phyloP scores from a whole-genome alignment of 805 yeast species.

The Komagataella mondaviorum region DNA sequence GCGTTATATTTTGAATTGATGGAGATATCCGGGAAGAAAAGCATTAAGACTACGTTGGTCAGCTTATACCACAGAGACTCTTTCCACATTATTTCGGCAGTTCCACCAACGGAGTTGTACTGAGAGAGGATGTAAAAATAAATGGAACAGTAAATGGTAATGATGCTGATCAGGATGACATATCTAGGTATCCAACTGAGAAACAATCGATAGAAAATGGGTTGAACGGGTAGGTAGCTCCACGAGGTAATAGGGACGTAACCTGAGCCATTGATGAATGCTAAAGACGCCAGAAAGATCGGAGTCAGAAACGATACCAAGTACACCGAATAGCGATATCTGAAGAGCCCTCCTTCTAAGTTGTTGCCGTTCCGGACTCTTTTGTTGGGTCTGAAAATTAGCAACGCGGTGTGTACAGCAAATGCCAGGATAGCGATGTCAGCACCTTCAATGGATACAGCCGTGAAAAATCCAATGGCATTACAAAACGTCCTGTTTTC shows the following conservation, averaged over 20 bases:
- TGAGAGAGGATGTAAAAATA: slow-evolving; percentile 61
- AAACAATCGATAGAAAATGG: slow-evolving; percentile 60
- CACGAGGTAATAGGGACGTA: slow-evolving; percentile 55
- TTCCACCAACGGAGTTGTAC: slow-evolving; percentile 29
- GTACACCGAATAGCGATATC: slow-evolving; percentile 44
- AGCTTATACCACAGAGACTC: slow-evolving; percentile 18
- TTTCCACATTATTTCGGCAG: slow-evolving; percentile 9
- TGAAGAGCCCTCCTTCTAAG: slow-evolving; percentile 65
- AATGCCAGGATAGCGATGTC: slow-evolving; percentile 73
- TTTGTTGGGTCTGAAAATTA: slow-evolving; percentile 53
- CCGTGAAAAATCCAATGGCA: slow-evolving; percentile 71
- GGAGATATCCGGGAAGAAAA: slow-evolving; percentile 18
- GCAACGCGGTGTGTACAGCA: slow-evolving; percentile 69
- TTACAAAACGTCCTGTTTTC: slow-evolving; percentile 32
- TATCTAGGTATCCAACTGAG: slow-evolving; percentile 79
- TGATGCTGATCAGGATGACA: slow-evolving; percentile 45
- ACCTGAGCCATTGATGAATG: slow-evolving; percentile 43
- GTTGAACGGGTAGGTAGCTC: slow-evolving; percentile 67
- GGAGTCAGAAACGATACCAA: slow-evolving; percentile 48
- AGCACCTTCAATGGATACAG: slow-evolving; percentile 71
- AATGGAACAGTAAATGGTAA: slow-evolving; percentile 53
- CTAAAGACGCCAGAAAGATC: slow-evolving; percentile 52
- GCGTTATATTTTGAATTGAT: slow-evolving; percentile 17
- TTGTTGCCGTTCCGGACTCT: slow-evolving; percentile 23
- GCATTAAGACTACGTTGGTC: slow-evolving; percentile 11